These are phyloP conservation scores for Volutella citrinella DNA, from an alignment of 2,329 filamentous ascomycete genomes.

Conservation along the genomic window DNA sequence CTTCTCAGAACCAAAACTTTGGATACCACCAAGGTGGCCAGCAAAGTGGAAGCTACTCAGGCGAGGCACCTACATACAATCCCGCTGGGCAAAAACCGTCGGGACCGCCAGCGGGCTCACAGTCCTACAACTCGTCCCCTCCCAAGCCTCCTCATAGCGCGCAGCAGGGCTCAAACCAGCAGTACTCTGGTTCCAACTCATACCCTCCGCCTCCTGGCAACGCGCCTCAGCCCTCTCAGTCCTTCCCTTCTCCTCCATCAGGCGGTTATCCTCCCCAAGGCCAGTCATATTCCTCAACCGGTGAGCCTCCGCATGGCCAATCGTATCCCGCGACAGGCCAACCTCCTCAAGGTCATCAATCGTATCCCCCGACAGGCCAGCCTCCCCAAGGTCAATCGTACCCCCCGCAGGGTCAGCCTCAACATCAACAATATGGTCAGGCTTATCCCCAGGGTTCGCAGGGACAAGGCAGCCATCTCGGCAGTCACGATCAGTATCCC, in stretches of 20 bases:
- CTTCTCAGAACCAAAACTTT: conserved; percentile 55
- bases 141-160: conserved; percentile 26
- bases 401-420: conserved; percentile 15
- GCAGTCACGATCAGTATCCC: conserved; percentile 20
- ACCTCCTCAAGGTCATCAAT: conserved; percentile 9
- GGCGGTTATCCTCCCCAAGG: no score
- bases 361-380: not conserved
- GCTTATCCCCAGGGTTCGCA: conserved; percentile 19
- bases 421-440: conserved; percentile 19
- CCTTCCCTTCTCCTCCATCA: no score
- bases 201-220: conserved; percentile 22
- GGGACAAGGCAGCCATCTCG: conserved; percentile 16
- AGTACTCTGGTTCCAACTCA: conserved; percentile 12
- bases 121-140: conserved; percentile 24
- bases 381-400: conserved; percentile 10
- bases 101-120: conserved; percentile 21
- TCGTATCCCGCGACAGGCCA: conserved; percentile 6
- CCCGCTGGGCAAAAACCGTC: conserved; percentile 28
- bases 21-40: conserved; percentile 59
- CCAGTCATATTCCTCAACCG: no score
- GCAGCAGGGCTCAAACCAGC: conserved; percentile 9
- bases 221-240: no score
- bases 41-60: conserved; percentile 56
- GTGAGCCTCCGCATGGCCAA: conserved; percentile 18
- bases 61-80: conserved; percentile 53